A percentile compares a stretch with the other conserved stretches of the same genome.
Conservation (phyloP, 768 basidiomycete species). For the Macrolepiota albuminosa region DNA sequence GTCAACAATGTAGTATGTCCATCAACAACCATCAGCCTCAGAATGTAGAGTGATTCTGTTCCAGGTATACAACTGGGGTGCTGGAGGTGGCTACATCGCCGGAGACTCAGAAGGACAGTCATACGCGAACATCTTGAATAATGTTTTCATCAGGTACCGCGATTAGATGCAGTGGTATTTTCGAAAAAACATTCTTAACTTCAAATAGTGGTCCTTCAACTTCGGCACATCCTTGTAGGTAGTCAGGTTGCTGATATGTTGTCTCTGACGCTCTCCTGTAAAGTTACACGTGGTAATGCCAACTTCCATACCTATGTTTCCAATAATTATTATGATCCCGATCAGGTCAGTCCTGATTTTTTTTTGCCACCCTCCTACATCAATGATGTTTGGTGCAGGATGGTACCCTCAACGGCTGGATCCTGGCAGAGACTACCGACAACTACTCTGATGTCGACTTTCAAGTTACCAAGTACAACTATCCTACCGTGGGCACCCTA, state of each 20-base stretch:
- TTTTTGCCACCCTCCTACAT: not conserved
- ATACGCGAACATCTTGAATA: conserved; percentile 29
- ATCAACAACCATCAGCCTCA: not conserved
- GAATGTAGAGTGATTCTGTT: not conserved
- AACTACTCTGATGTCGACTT: conserved; percentile 31
- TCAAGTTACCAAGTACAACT: conserved; percentile 23
- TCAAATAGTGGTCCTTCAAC: conserved; percentile 26
- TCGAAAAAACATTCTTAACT: not conserved
- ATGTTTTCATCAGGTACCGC: conserved; percentile 27
- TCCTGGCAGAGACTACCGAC: conserved; percentile 21
- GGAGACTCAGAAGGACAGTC: conserved; percentile 30
- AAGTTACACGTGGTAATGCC: conserved; percentile 31
- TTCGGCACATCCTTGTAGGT: conserved; percentile 21
- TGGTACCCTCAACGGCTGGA: conserved; percentile 25
- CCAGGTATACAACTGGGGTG: conserved; percentile 31
- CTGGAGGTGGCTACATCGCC: conserved; percentile 30
- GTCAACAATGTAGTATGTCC: conserved; percentile 29
- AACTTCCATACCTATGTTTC: conserved; percentile 32
- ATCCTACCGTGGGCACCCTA: conserved; percentile 26
- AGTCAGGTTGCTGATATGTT: not conserved
- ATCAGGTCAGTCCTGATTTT: conserved; percentile 16
- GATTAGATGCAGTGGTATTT: not conserved
- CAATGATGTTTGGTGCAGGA: conserved; percentile 12
- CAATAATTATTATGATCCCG: conserved; percentile 29
- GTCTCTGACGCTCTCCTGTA: not conserved